phyloP scores from a whole-genome alignment of 768 basidiomycete species.

The Kwoniella shandongensis region DNA sequence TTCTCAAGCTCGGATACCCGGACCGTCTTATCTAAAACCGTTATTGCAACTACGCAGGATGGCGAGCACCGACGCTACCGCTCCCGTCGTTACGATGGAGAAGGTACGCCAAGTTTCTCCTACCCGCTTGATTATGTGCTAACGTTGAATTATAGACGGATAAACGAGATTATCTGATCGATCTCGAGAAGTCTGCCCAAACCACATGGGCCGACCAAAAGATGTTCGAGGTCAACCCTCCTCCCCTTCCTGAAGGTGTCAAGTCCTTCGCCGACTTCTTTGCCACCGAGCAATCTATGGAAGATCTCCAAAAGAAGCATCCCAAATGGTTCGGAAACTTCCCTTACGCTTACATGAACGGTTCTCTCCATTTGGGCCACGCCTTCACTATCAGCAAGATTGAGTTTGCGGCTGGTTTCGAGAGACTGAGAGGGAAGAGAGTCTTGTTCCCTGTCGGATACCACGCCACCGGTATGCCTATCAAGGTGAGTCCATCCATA shows the following conservation, averaged over 20 bases:
- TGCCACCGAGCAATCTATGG: constrained; percentile 60
- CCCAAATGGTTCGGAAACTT: constrained; percentile 99
- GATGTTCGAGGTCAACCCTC: constrained; percentile 83
- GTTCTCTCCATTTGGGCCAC: constrained; percentile 92
- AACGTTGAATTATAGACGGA: constrained; percentile 68
- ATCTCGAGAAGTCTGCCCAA: constrained; percentile 82
- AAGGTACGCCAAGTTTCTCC: constrained; percentile 37
- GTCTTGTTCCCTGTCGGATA: constrained; percentile 96
- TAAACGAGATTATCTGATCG: constrained; percentile 83
- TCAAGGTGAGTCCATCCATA: constrained; percentile 70
- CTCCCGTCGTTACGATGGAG: constrained; percentile 50
- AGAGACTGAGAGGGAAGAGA: constrained; percentile 90
- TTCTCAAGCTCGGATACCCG: background rate
- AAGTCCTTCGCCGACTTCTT: constrained; percentile 54
- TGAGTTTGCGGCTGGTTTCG: constrained; percentile 92
- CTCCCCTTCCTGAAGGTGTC: constrained; percentile 62
- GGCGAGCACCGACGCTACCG: constrained; percentile 40
- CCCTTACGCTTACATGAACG: constrained; percentile 98
- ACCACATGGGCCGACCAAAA: constrained; percentile 71
- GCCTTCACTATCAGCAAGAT: constrained; percentile 98
- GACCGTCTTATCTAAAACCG: background rate
- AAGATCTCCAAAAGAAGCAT: constrained; percentile 69
- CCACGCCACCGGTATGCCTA: constrained; percentile 98
- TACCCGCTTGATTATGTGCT: background rate
- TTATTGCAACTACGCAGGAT: constrained; percentile 26